Evolutionary conservation across 306 rosid genomes (phyloP).

Genomic region (Erythrophleum fordii): DNA sequence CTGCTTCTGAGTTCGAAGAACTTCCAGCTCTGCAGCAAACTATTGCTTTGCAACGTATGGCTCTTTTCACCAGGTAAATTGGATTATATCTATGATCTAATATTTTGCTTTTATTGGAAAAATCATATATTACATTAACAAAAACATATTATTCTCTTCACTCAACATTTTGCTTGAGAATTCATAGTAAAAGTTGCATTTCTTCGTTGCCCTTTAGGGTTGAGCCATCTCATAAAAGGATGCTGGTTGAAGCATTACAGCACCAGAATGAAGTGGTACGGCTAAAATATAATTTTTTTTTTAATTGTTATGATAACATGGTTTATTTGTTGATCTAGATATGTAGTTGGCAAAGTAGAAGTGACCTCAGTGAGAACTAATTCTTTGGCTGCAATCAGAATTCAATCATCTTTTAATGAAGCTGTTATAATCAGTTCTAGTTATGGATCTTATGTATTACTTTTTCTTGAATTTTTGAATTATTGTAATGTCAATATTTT

Average conservation of each 20-base stretch:
- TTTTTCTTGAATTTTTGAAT: conserved; percentile 28
- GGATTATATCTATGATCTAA: conserved; percentile 19
- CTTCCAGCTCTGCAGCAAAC: conserved; percentile 88
- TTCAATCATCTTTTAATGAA: conserved; percentile 18
- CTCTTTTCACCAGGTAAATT: conserved; percentile 82
- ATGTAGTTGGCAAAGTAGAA: not conserved
- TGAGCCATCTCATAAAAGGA: conserved; percentile 96
- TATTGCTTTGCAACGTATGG: conserved; percentile 91
- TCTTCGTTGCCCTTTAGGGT: conserved; percentile 62
- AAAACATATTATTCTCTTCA: conserved; percentile 21
- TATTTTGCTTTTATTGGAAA: conserved; percentile 26
- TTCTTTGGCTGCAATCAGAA: conserved; percentile 32
- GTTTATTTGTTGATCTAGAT: conserved; percentile 21
- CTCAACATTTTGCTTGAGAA: conserved; percentile 14
- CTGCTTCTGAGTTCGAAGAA: conserved; percentile 97
- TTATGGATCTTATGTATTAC: not conserved
- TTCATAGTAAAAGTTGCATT: conserved; percentile 13
- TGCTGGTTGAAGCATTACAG: conserved; percentile 98
- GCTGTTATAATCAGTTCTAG: conserved; percentile 14
- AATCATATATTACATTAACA: conserved; percentile 19
- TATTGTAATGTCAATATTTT: conserved; percentile 37
- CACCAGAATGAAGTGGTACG: conserved; percentile 97
- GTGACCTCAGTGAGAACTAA: not conserved
- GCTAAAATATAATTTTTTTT: not conserved
- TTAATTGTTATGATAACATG: conserved; percentile 12